Evolutionary conservation across 352 stramenopile species (phyloP), one percentile per base, ranked within the genome.

Genomic region (Phytophthora citrophthora): DNA sequence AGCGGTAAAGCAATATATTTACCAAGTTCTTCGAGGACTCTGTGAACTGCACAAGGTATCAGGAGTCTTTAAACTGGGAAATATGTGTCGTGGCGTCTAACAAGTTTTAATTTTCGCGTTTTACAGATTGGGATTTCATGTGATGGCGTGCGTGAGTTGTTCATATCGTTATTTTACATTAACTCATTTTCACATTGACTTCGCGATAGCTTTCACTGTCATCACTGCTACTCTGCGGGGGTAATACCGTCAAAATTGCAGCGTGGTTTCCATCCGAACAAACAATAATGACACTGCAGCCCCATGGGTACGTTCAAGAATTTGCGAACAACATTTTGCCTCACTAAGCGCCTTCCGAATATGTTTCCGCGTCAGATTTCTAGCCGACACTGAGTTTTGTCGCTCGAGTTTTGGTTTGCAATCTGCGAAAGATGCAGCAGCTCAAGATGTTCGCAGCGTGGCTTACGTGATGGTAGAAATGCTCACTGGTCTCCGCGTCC

Each of bases 381-480:
- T 91, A 20, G 41, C 40, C 5, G 62, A 81, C 46, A 51, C 74
- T 5, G 52, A 70, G 36, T 58, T 77, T 34, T 52, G 46, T n/a
- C 71, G 68, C 2, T 68, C 72, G 5, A 55, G 68, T 23, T 54
- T 83, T 6, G 62, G 54, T 24, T 53, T 60, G 9, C 53, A 74
- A 15, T 27, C 56, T 10, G 7, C 36, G 18, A 46, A 45, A 18
- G 44, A 64, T n/a, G 27, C 44, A 15, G 23, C 34, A 3, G 51
- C 55, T 10, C 79, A 83, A 43, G 81, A 90, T 46, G 26, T 85
- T 2, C 68, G 78, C 27, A 87, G 77, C 31, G 60, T 91, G 11
- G 82, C 79, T 2, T 88, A 87, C 40, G 56, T 91, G 23, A 72
- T 88, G 56, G 39, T 77, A 6, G 82, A 91, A 60, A 77, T 91